Evolutionary conservation across 2,329 filamentous ascomycete genomes (phyloP).

Genomic region (Talaromyces sp.): DNA sequence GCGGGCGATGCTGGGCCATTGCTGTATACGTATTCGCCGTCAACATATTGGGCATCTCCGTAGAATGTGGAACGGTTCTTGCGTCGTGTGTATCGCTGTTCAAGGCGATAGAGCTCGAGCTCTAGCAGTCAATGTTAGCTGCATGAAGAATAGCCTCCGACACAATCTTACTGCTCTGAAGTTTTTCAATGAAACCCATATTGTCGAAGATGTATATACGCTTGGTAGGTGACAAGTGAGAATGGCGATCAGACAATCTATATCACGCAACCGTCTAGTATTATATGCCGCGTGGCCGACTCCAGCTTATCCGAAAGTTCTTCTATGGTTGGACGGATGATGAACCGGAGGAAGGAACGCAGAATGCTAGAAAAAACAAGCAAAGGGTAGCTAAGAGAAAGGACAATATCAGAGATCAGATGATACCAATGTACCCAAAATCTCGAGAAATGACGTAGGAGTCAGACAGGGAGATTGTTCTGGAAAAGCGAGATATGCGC

Average conservation of each 20-base stretch:
- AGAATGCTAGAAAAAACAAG: background rate
- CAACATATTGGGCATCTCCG: constrained; percentile 84
- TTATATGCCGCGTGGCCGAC: background rate
- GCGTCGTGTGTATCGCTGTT: constrained; percentile 89
- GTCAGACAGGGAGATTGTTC: background rate
- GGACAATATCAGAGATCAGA: background rate
- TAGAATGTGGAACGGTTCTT: constrained; percentile 86
- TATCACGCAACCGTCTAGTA: background rate
- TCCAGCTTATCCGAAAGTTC: background rate
- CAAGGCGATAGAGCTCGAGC: constrained; percentile 87
- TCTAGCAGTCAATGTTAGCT: constrained; percentile 33
- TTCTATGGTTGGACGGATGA: background rate
- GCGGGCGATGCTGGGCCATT: constrained; percentile 34
- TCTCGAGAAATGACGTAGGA: background rate
- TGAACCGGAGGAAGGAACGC: background rate
- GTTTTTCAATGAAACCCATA: constrained; percentile 50
- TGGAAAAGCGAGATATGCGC: background rate
- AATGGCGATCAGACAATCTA: background rate
- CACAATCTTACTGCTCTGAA: constrained; percentile 44
- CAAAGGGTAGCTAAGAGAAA: background rate
- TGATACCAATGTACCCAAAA: background rate
- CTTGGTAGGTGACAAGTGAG: background rate
- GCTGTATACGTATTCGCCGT: constrained; percentile 87
- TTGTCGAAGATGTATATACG: background rate
- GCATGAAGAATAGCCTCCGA: background rate